phyloP scores from a whole-genome alignment of 352 stramenopile genomes.

The Pythium folliculosum region DNA sequence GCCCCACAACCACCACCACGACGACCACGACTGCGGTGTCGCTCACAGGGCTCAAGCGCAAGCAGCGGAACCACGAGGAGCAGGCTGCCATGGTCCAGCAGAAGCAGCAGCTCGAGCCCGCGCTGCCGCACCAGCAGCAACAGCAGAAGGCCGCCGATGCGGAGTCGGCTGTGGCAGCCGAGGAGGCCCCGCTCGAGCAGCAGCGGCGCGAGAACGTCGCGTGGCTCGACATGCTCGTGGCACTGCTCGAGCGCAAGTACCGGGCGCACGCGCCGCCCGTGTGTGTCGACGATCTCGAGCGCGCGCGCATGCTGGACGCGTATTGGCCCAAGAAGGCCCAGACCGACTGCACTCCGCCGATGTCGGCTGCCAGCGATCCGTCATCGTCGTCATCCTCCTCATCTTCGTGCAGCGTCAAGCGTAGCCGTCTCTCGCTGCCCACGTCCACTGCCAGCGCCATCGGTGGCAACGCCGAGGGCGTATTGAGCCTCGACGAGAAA shows the following conservation, averaged over 20 bases:
- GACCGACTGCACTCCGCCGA: too few relatives aligned
- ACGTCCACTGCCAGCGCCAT: not conserved
- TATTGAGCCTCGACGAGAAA: slow-evolving; percentile 25
- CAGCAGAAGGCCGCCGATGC: too few relatives aligned
- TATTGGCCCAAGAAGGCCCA: slow-evolving; percentile 9
- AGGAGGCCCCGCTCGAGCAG: slow-evolving; percentile 1
- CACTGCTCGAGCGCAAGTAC: slow-evolving; percentile 72
- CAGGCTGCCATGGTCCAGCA: not conserved
- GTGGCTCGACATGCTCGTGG: slow-evolving; percentile 86
- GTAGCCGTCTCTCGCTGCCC: slow-evolving; percentile 8
- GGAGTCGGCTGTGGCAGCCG: not conserved
- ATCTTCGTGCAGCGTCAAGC: slow-evolving; percentile 5
- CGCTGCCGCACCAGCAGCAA: not conserved
- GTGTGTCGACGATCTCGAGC: slow-evolving; percentile 44
- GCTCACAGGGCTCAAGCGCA: slow-evolving; percentile 29
- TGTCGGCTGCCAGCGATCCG: not conserved
- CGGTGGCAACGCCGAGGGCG: not conserved
- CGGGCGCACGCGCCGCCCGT: slow-evolving; percentile 36
- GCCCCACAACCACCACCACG: not conserved
- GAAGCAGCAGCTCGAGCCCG: not conserved
- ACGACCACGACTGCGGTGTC: not conserved
- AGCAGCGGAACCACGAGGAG: slow-evolving; percentile 15
- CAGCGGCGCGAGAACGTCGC: slow-evolving; percentile 58
- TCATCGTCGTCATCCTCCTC: not conserved
- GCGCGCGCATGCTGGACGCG: slow-evolving; percentile 38